A percentile compares a stretch with the other conserved stretches of the same genome.
These are phyloP conservation scores for Epicoccum sorghinum DNA, from an alignment of 2,329 filamentous ascomycete species.

Conservation along the genomic window DNA sequence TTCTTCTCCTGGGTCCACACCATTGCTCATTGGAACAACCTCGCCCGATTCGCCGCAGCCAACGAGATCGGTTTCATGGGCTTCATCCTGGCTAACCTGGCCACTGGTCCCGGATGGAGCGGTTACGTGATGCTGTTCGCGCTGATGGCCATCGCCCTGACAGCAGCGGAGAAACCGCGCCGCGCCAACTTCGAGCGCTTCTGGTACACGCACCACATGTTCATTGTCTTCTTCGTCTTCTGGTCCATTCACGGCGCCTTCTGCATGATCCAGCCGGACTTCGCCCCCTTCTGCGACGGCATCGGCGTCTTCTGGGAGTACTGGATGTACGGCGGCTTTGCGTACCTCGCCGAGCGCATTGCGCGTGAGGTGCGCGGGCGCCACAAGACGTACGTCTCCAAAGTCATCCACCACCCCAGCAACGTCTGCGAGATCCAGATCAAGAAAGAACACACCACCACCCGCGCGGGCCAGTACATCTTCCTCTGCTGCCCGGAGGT, in stretches of 20 bases:
- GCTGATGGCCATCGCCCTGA: slow-evolving; percentile 78
- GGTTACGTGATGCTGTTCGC: slow-evolving; percentile 83
- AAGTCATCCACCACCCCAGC: slow-evolving; percentile 87
- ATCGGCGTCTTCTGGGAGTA: slow-evolving; percentile 88
- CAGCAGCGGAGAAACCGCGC: slow-evolving; percentile 77
- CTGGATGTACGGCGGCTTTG: slow-evolving; percentile 83
- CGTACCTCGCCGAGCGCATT: slow-evolving; percentile 79
- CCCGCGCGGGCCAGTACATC: slow-evolving; percentile 81
- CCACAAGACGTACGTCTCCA: slow-evolving; percentile 85
- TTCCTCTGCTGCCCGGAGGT: slow-evolving; percentile 87
- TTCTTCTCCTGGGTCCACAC: slow-evolving; percentile 89
- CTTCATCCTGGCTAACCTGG: slow-evolving; percentile 77
- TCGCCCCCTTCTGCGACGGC: slow-evolving; percentile 76
- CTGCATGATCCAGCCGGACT: slow-evolving; percentile 88
- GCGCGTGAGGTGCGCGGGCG: slow-evolving; percentile 78
- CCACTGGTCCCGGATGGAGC: slow-evolving; percentile 82
- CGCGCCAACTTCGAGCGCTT: slow-evolving; percentile 86
- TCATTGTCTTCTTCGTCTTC: slow-evolving; percentile 87
- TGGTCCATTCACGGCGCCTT: slow-evolving; percentile 90
- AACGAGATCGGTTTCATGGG: slow-evolving; percentile 80
- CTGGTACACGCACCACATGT: slow-evolving; percentile 90
- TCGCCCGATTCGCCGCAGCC: slow-evolving; percentile 75
- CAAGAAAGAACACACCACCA: slow-evolving; percentile 87
- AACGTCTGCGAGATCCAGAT: slow-evolving; percentile 91
- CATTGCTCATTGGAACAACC: slow-evolving; percentile 86